phyloP scores from a whole-genome alignment of 2,329 filamentous ascomycete genomes.

The Tolypocladium tundrense region DNA sequence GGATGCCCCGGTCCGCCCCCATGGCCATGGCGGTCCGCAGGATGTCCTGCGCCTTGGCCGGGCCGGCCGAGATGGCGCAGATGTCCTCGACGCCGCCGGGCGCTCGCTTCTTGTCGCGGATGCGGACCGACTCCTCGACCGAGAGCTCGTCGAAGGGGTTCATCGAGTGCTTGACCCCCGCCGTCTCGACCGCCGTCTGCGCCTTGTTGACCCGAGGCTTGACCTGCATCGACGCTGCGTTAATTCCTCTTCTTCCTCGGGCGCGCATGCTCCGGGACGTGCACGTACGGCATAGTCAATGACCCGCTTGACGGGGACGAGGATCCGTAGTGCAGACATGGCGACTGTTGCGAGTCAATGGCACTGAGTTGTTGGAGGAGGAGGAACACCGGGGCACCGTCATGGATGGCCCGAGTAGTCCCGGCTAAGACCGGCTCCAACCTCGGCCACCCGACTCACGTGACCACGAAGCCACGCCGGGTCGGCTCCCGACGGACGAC shows the following conservation, averaged over 20 bases:
- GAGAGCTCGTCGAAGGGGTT: constrained; percentile 99
- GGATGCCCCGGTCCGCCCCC: constrained; percentile 87
- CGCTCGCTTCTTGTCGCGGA: constrained; percentile 75
- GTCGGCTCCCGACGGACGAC: background rate
- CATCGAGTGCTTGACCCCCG: constrained; percentile 93
- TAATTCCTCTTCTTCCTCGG: constrained; percentile 6
- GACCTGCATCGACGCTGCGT: constrained; percentile 34
- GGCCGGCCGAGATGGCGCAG: constrained; percentile 78
- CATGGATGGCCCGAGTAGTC: constrained; percentile 8
- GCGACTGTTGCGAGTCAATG: constrained; percentile 17
- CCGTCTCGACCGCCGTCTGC: constrained; percentile 80
- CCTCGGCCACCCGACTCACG: constrained; percentile 28
- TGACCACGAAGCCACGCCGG: constrained; percentile 12
- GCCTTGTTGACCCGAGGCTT: constrained; percentile 61
- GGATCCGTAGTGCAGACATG: constrained; percentile 61
- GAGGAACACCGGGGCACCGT: constrained; percentile 1
- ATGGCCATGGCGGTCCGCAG: constrained; percentile 97
- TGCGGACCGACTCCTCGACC: constrained; percentile 88
- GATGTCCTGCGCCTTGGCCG: constrained; percentile 76
- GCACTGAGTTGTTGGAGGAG: background rate
- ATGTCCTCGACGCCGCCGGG: constrained; percentile 79
- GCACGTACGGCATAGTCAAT: constrained; percentile 71
- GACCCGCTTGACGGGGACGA: constrained; percentile 74
- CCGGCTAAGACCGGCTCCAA: constrained; percentile 34
- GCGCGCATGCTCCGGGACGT: background rate